Evolutionary conservation across 495 filamentous ascomycete genomes (phyloP).

Genomic region (Penicillium chermesinum): DNA sequence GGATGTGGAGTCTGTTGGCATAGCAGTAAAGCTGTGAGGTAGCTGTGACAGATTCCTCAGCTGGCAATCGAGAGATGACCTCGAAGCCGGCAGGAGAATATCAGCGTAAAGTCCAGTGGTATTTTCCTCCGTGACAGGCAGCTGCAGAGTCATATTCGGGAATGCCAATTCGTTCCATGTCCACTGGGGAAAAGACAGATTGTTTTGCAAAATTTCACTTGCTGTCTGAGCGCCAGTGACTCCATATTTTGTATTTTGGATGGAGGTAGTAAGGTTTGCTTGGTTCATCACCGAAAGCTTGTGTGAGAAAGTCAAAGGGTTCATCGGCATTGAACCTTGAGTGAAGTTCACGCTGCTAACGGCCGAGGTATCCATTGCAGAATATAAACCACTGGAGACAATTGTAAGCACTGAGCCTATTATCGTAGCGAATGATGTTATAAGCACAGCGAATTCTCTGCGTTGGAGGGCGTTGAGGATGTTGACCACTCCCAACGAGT

Average conservation of each 20-base stretch:
- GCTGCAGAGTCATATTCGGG: not conserved
- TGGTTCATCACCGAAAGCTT: not conserved
- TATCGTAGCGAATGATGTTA: conserved; percentile 6
- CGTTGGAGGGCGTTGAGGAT: not conserved
- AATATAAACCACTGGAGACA: conserved; percentile 12
- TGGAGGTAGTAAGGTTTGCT: not conserved
- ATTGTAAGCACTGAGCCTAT: conserved; percentile 10
- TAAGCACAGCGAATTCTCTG: conserved; percentile 8
- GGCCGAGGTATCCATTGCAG: conserved; percentile 2
- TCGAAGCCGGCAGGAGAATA: not conserved
- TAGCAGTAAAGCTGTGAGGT: not conserved
- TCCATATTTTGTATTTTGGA: not conserved
- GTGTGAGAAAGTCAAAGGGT: not conserved
- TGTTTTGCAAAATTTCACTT: conserved; percentile 3
- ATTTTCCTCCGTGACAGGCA: not conserved
- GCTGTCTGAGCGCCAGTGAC: not conserved
- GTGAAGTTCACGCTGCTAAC: conserved; percentile 2
- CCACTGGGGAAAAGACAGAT: conserved; percentile 9
- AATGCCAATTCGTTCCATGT: conserved; percentile 11
- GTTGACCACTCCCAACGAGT: conserved; percentile 1
- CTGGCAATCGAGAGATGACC: not conserved
- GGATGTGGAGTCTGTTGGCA: not conserved
- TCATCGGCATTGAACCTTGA: not conserved
- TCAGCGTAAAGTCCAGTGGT: not conserved
- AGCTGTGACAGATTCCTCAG: not conserved